phyloP scores from a whole-genome alignment of 1,284 basidiomycete species.

The Fomitopsis schrenkii region DNA sequence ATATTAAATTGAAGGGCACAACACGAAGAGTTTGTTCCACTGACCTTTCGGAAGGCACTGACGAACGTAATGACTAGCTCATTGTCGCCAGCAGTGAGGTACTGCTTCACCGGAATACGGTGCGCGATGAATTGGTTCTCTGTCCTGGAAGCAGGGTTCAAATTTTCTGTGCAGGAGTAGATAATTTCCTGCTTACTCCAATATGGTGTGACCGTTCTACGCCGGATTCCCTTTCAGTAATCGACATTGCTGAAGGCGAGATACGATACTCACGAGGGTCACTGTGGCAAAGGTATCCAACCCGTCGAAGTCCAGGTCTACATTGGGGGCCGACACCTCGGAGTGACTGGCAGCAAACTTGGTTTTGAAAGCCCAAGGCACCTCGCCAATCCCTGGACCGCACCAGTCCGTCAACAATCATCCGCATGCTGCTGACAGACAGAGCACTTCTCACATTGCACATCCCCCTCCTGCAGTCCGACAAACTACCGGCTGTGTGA shows the following conservation, averaged over 20 bases:
- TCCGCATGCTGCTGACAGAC: background rate
- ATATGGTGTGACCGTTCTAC: constrained; percentile 68
- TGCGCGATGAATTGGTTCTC: constrained; percentile 79
- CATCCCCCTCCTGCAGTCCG: constrained; percentile 80
- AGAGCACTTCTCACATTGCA: constrained; percentile 59
- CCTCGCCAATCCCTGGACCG: constrained; percentile 77
- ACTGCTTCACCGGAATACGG: constrained; percentile 53
- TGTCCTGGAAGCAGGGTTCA: constrained; percentile 35
- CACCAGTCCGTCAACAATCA: background rate
- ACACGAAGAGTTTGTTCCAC: background rate
- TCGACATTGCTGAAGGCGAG: background rate
- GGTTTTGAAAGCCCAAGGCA: constrained; percentile 81
- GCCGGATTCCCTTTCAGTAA: background rate
- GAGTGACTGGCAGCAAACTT: constrained; percentile 49
- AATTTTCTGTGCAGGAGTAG: background rate
- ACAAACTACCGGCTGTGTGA: constrained; percentile 44
- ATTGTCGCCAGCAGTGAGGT: constrained; percentile 57
- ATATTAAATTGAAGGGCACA: too few species aligned
- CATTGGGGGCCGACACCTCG: constrained; percentile 43
- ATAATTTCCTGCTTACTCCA: constrained; percentile 39
- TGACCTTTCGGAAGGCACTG: constrained; percentile 70
- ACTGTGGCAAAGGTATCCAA: constrained; percentile 82
- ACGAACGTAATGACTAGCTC: constrained; percentile 68
- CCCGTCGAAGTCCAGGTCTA: constrained; percentile 83
- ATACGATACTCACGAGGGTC: constrained; percentile 48